Evolutionary conservation across 78 protist species (phyloP), one percentile per base, ranked within the genome.

Genomic region (Dictyostelium intermedium): DNA sequence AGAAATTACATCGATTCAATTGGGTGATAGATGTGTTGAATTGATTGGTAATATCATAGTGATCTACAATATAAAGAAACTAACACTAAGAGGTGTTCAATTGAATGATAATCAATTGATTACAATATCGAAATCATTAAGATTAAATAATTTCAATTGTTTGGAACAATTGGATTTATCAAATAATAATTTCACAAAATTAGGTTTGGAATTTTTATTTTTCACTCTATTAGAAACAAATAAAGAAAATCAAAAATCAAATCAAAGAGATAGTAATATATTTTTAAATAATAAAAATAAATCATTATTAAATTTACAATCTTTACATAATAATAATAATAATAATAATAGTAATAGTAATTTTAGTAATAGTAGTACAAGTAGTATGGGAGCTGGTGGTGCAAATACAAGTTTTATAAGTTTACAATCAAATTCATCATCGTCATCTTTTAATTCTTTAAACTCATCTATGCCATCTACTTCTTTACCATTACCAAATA

Each of bases 191-290:
- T 80, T 63, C 60, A 70, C 84, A 34, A 41, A 35, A 10, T 9
- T 35, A 30, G 83, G 84, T 13, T n/a, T 89, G 18, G 94, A 89
- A 70, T 80, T 81, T 7, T 47, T 89, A 16, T 47, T 89, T 14
- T 13, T 63, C 5, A 32, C 94, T 27, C 34, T 89, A 35, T 1
- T 80, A 1, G 82, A 89, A 6, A 47, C 94, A 27, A 81, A 70
- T 23, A 30, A 70, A 18, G n/a, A 27, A 2, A 89, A 89, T 69
- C 60, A 89, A 27, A 78, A n/a, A 11, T 77, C 70, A 66, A 34
- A 83, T 66, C 18, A 39, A 25, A 27, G 16, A 34, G 35, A 50
- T 35, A 60, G 37, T 30, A 63, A 72, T 30, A 18, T 50, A 50
- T 82, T 20, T 32, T 56, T 50, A 37, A 69, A 85, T 39, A 50